A percentile compares a stretch with the other conserved stretches of the same genome.
Conservation (phyloP, 2,329 filamentous ascomycete genomes). For the Sclerotinia spermophila region DNA sequence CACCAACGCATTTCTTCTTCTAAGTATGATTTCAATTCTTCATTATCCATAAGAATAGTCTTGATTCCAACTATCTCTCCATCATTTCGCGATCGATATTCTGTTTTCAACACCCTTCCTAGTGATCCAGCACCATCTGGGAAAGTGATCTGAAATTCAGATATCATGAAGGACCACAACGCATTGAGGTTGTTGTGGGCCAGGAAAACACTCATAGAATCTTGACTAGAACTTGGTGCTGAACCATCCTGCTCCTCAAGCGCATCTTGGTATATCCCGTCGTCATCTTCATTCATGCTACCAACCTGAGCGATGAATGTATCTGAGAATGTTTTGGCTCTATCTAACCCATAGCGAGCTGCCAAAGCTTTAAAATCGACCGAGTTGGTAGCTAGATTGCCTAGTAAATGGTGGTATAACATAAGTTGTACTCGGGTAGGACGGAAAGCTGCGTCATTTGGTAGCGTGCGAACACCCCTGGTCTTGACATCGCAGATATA, state of each 20-base stretch:
- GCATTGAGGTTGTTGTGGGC: conserved; percentile 55
- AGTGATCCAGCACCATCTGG: conserved; percentile 51
- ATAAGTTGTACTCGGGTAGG: conserved; percentile 85
- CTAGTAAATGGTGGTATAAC: conserved; percentile 83
- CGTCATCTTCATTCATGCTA: conserved; percentile 59
- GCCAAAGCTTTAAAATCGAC: conserved; percentile 69
- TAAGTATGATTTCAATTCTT: conserved; percentile 63
- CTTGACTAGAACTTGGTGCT: conserved; percentile 29
- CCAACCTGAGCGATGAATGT: conserved; percentile 73
- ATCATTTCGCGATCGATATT: conserved; percentile 47
- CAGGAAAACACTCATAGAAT: conserved; percentile 43
- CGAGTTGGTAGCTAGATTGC: conserved; percentile 65
- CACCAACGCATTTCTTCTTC: conserved; percentile 77
- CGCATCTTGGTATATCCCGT: conserved; percentile 48
- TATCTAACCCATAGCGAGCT: conserved; percentile 65
- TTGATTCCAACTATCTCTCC: conserved; percentile 54
- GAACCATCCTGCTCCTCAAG: conserved; percentile 32
- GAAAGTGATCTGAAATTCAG: conserved; percentile 49
- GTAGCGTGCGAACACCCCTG: conserved; percentile 59
- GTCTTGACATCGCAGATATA: conserved; percentile 93
- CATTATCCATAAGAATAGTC: conserved; percentile 63
- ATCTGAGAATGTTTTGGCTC: conserved; percentile 68
- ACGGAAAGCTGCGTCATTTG: conserved; percentile 58
- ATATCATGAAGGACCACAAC: conserved; percentile 62
- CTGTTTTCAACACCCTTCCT: conserved; percentile 53